phyloP scores from a whole-genome alignment of 352 stramenopile species.

The Phytophthora ohioensis region DNA sequence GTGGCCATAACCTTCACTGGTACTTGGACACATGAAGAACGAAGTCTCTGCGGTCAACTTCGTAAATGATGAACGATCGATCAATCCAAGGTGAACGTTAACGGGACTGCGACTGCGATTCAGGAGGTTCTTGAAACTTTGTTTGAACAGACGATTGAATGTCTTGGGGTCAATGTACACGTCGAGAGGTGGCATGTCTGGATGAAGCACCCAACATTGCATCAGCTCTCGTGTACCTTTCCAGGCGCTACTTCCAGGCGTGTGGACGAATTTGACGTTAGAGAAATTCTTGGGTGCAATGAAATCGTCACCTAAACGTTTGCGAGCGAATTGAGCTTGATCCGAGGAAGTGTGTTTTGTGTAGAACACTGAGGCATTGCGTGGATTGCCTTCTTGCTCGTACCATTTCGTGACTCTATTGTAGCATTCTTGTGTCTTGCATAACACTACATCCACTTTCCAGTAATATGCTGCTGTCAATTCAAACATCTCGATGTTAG shows the following conservation, averaged over 20 bases:
- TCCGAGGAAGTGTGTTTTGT: slow-evolving; percentile 64
- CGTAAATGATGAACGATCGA: neutral
- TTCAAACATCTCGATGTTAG: slow-evolving; percentile 71
- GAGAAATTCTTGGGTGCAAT: slow-evolving; percentile 52
- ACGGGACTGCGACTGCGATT: slow-evolving; percentile 33
- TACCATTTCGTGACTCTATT: slow-evolving; percentile 55
- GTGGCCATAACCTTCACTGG: slow-evolving; percentile 70
- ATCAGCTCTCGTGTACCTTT: slow-evolving; percentile 64
- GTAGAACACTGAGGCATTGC: slow-evolving; percentile 47
- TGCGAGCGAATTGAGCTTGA: slow-evolving; percentile 35
- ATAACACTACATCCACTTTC: slow-evolving; percentile 59
- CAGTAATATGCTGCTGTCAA: slow-evolving; percentile 56
- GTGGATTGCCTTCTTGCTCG: slow-evolving; percentile 52
- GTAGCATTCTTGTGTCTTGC: slow-evolving; percentile 63
- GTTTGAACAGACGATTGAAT: slow-evolving; percentile 30
- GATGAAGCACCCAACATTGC: slow-evolving; percentile 56
- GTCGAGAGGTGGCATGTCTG: slow-evolving; percentile 52
- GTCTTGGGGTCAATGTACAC: slow-evolving; percentile 41
- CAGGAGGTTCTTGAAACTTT: slow-evolving; percentile 23
- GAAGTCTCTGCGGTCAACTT: slow-evolving; percentile 35
- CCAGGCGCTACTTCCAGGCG: slow-evolving; percentile 50
- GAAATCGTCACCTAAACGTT: slow-evolving; percentile 20
- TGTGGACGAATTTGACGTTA: slow-evolving; percentile 56
- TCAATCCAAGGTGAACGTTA: slow-evolving; percentile 36
- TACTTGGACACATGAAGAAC: slow-evolving; percentile 68